These are phyloP conservation scores for Chaetomiaceae sp. DNA, from an alignment of 2,329 filamentous ascomycete genomes.

Conservation along the genomic window DNA sequence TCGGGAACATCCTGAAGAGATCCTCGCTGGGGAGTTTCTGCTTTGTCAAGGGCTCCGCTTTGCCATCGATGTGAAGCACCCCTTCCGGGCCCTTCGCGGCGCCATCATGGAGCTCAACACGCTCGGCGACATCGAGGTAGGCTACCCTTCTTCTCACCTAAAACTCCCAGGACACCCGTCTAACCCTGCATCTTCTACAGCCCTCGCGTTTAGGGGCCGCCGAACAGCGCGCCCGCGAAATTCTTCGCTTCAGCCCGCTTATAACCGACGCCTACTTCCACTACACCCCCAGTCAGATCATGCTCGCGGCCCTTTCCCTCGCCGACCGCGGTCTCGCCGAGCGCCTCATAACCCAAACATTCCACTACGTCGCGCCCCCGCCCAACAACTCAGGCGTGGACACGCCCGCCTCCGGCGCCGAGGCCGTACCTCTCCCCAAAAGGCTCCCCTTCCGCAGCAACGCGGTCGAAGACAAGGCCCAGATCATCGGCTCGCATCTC, in stretches of 20 bases:
- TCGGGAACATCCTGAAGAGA: constrained; percentile 69
- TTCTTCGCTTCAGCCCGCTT: constrained; percentile 73
- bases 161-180: background rate
- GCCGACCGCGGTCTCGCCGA: constrained; percentile 63
- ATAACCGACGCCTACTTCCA: constrained; percentile 97
- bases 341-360: constrained; percentile 40
- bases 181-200: constrained; percentile 21
- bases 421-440: constrained; percentile 19
- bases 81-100: constrained; percentile 81
- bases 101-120: constrained; percentile 76
- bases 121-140: constrained; percentile 55
- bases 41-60: constrained; percentile 90
- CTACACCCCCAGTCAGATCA: constrained; percentile 90
- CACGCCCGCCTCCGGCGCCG: constrained; percentile 15
- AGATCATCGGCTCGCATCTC: constrained; percentile 28
- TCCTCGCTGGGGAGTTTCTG: constrained; percentile 87
- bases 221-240: constrained; percentile 66
- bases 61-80: constrained; percentile 88
- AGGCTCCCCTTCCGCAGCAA: constrained; percentile 6
- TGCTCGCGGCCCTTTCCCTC: constrained; percentile 73
- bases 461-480: constrained; percentile 23
- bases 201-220: constrained; percentile 51
- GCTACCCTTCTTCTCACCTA: constrained; percentile 15
- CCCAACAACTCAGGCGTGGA: constrained; percentile 24
- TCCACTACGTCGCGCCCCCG: constrained; percentile 27